Evolutionary conservation across 805 yeast species (phyloP).

Genomic region (Lipomyces sp.): DNA sequence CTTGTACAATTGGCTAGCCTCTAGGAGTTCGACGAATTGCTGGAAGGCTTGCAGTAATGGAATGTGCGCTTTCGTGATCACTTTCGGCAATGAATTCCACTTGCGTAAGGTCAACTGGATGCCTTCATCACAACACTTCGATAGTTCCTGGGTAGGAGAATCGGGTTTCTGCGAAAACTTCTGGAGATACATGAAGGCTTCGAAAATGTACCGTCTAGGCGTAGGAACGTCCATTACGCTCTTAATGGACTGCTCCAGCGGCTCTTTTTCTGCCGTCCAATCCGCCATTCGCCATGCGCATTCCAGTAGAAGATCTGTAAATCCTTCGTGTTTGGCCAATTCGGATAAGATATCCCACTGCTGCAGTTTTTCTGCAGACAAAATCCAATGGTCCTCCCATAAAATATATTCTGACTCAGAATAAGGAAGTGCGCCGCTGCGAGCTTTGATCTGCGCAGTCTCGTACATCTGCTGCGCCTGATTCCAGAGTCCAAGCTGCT

Average conservation of each 20-base stretch:
- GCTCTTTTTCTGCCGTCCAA: conserved; percentile 94
- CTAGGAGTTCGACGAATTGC: conserved; percentile 96
- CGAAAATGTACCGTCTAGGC: conserved; percentile 93
- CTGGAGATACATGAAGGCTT: conserved; percentile 89
- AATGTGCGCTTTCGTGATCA: conserved; percentile 80
- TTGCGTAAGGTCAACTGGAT: conserved; percentile 88
- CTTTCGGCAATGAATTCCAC: conserved; percentile 86
- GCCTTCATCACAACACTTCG: conserved; percentile 92
- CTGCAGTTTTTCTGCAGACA: conserved; percentile 94
- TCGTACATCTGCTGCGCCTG: conserved; percentile 93
- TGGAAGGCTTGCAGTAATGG: conserved; percentile 93
- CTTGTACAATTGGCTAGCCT: conserved; percentile 91
- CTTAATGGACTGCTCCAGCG: conserved; percentile 90
- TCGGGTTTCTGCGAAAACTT: conserved; percentile 91
- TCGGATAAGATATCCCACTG: conserved; percentile 98
- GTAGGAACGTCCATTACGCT: conserved; percentile 99
- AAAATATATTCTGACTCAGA: conserved; percentile 92
- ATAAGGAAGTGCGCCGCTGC: conserved; percentile 93
- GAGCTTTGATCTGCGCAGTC: conserved; percentile 93
- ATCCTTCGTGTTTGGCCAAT: conserved; percentile 96
- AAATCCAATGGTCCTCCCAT: conserved; percentile 99
- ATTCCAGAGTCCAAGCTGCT: conserved; percentile 94
- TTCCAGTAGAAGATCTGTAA: conserved; percentile 90
- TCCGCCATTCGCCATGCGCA: conserved; percentile 99
- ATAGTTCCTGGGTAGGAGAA: conserved; percentile 73